Evolutionary conservation across 257 asterid species (phyloP).

Genomic region (Solanum raphanifolium): DNA sequence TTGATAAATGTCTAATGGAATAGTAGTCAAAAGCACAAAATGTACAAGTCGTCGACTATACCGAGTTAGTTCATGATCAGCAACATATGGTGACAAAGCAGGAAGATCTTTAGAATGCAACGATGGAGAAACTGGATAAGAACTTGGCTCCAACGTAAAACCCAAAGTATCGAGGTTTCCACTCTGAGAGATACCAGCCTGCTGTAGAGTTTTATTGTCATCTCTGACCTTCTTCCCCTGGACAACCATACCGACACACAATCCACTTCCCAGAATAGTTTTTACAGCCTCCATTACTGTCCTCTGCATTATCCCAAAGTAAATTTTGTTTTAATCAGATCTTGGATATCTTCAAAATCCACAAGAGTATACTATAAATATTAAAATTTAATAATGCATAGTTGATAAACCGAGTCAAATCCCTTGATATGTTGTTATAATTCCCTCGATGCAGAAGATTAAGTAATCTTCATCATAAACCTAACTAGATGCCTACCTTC

Average conservation of each 20-base stretch:
- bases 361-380: not conserved
- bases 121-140: constrained; percentile 19
- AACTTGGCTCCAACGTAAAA: constrained; percentile 54
- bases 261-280: constrained; percentile 51
- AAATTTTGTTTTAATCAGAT: not conserved
- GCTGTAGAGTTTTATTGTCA: constrained; percentile 54
- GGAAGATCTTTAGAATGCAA: constrained; percentile 17
- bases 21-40: not conserved
- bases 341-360: not conserved
- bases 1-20: not conserved
- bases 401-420: not conserved
- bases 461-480: not conserved
- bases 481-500: constrained; percentile 41
- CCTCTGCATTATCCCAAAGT: constrained; percentile 26
- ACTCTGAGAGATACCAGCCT: constrained; percentile 58
- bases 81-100: constrained; percentile 15
- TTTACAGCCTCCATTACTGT: constrained; percentile 68
- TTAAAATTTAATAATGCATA: not conserved
- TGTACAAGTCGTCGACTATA: constrained; percentile 1
- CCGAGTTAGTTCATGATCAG: constrained; percentile 28
- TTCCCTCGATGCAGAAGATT: not conserved
- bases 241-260: constrained; percentile 61
- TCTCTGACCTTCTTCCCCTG: constrained; percentile 71
- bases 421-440: not conserved
- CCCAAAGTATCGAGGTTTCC: constrained; percentile 48